Evolutionary conservation across 768 basidiomycete species (phyloP).

Genomic region (Phylloporus sp.): DNA sequence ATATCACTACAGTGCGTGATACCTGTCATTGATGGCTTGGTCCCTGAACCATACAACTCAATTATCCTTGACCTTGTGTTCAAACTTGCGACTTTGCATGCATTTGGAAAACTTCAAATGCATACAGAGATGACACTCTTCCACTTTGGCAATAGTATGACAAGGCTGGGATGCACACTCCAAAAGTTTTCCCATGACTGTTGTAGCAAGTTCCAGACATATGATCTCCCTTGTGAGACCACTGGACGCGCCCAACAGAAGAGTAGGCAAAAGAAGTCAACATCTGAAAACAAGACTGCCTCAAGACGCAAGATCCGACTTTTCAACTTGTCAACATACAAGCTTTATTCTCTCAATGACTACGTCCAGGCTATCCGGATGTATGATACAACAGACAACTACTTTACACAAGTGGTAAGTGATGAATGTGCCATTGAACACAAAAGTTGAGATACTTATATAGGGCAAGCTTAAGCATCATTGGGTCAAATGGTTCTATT

Average conservation of each 20-base stretch:
- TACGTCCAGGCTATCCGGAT: slow-evolving; percentile 10
- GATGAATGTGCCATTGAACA: not conserved
- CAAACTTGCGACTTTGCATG: slow-evolving; percentile 21
- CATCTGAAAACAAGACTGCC: not conserved
- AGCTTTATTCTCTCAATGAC: slow-evolving; percentile 15
- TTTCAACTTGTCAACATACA: slow-evolving; percentile 18
- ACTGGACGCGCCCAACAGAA: slow-evolving; percentile 15
- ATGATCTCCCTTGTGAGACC: slow-evolving; percentile 31
- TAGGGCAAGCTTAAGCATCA: slow-evolving; percentile 34
- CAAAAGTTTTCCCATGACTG: slow-evolving; percentile 20
- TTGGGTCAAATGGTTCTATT: slow-evolving; percentile 35
- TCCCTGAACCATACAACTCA: slow-evolving; percentile 13
- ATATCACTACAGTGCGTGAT: slow-evolving; percentile 27
- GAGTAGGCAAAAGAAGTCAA: not conserved
- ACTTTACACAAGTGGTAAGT: slow-evolving; percentile 35
- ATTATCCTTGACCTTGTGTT: slow-evolving; percentile 21
- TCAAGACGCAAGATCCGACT: not conserved
- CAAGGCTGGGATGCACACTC: slow-evolving; percentile 18
- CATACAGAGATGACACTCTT: slow-evolving; percentile 20
- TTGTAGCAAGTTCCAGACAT: slow-evolving; percentile 23
- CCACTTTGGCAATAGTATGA: slow-evolving; percentile 23
- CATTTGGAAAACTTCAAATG: slow-evolving; percentile 24
- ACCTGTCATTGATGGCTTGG: slow-evolving; percentile 32
- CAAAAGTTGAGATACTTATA: not conserved
- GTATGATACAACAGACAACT: slow-evolving; percentile 27